These are phyloP conservation scores for Phyllosticta citrichinensis DNA, from an alignment of 2,329 filamentous ascomycete species.

Conservation along the genomic window DNA sequence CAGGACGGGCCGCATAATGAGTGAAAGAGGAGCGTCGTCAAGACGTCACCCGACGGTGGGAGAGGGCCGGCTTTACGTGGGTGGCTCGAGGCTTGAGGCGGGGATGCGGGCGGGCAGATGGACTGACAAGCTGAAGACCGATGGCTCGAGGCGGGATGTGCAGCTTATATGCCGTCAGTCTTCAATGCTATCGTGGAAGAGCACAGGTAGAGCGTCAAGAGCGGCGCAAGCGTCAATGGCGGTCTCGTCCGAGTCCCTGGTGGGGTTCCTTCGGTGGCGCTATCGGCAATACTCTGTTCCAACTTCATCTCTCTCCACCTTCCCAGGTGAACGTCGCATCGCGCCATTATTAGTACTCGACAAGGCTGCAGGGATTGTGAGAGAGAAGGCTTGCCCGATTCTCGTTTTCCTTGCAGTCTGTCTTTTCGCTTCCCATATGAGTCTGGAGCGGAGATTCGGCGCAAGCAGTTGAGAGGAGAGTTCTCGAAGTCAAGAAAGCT, in stretches of 20 bases:
- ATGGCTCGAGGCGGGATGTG: background rate
- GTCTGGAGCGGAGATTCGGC: no score
- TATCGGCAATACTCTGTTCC: background rate
- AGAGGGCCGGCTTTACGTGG: background rate
- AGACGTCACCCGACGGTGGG: background rate
- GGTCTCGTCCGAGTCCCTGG: background rate
- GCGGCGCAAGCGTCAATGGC: conserved; percentile 11
- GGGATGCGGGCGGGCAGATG: background rate
- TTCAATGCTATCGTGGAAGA: background rate
- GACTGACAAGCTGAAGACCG: background rate
- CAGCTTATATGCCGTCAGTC: background rate
- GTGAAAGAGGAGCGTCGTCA: background rate
- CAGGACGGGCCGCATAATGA: conserved; percentile 13
- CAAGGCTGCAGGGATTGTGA: background rate
- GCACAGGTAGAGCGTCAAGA: conserved; percentile 8
- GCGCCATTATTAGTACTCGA: background rate
- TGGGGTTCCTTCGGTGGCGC: background rate
- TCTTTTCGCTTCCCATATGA: no score
- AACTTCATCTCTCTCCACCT: background rate
- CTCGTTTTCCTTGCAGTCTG: no score
- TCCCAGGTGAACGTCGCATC: background rate
- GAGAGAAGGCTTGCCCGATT: no score
- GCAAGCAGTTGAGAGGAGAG: no score
- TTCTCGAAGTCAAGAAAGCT: no score
- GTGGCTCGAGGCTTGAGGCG: background rate